Percentiles rank a stretch among this genome's conserved stretches.
phyloP scores from a whole-genome alignment of 306 rosid species.

The Inga oerstediana region DNA sequence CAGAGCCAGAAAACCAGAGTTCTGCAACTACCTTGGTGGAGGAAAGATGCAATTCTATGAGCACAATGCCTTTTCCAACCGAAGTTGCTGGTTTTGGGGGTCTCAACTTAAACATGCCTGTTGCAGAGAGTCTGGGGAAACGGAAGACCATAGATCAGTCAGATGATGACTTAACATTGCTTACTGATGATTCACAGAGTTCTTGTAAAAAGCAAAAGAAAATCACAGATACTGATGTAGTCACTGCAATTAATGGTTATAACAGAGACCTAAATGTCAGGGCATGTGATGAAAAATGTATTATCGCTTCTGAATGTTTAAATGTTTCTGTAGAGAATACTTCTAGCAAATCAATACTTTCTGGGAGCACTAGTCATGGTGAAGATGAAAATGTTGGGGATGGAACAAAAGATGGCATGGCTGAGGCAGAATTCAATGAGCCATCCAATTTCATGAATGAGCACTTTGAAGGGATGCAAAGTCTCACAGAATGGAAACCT shows the following conservation, averaged over 20 bases:
- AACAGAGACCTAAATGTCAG: constrained; percentile 38
- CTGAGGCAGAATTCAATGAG: constrained; percentile 44
- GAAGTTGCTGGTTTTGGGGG: constrained; percentile 43
- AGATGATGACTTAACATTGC: constrained; percentile 41
- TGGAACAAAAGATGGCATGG: constrained; percentile 43
- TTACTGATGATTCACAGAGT: constrained; percentile 49
- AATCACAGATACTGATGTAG: constrained; percentile 50
- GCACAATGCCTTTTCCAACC: constrained; percentile 24
- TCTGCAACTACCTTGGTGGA: constrained; percentile 33
- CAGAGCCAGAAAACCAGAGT: constrained; percentile 44
- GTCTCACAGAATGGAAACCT: constrained; percentile 72
- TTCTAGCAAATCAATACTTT: constrained; percentile 42
- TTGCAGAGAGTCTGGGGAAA: constrained; percentile 49
- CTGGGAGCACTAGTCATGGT: constrained; percentile 47
- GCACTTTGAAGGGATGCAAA: constrained; percentile 42
- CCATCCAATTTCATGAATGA: constrained; percentile 41
- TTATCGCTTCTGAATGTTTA: constrained; percentile 26
- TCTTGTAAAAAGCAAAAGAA: constrained; percentile 69
- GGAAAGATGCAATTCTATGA: constrained; percentile 36
- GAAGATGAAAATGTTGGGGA: constrained; percentile 42
- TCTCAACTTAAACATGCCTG: constrained; percentile 50
- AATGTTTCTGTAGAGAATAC: constrained; percentile 41
- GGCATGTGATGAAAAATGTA: constrained; percentile 42
- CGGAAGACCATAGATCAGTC: constrained; percentile 51
- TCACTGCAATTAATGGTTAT: constrained; percentile 43